These are phyloP conservation scores for Cytospora piceicola DNA, from an alignment of 2,329 filamentous ascomycete species.

Conservation along the genomic window DNA sequence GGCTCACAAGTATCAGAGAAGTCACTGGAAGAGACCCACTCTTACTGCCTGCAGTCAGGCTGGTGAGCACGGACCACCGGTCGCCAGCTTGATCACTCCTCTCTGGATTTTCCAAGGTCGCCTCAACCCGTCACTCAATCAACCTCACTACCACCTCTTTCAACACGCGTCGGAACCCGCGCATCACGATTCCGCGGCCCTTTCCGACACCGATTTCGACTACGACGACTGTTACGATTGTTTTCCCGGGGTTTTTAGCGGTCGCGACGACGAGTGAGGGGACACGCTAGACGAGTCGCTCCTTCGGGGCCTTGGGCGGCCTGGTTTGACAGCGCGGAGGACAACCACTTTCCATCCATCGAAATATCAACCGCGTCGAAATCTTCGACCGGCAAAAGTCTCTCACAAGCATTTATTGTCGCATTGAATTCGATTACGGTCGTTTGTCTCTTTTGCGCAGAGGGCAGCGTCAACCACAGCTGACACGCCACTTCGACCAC, in stretches of 20 bases:
- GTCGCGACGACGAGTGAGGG: constrained; percentile 50
- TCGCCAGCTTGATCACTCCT: constrained; percentile 25
- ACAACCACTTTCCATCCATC: constrained; percentile 26
- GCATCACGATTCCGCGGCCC: constrained; percentile 40
- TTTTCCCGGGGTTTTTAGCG: constrained; percentile 42
- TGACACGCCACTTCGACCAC: constrained; percentile 15
- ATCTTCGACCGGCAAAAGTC: constrained; percentile 11
- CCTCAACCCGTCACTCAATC: constrained; percentile 39
- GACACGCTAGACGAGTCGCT: constrained; percentile 39
- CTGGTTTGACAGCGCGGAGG: constrained; percentile 38
- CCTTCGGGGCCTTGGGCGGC: constrained; percentile 44
- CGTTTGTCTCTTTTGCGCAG: constrained; percentile 11
- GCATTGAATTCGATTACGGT: constrained; percentile 3
- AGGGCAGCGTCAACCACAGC: constrained; percentile 3
- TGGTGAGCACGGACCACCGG: constrained; percentile 13
- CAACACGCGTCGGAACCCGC: constrained; percentile 58
- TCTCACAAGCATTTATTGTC: constrained; percentile 25
- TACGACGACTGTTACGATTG: constrained; percentile 43
- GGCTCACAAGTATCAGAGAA: neutral
- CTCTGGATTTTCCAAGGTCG: constrained; percentile 32
- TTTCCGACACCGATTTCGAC: constrained; percentile 42
- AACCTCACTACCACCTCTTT: constrained; percentile 42
- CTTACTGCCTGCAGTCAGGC: constrained; percentile 2
- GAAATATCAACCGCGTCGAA: constrained; percentile 20
- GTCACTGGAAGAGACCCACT: constrained; percentile 9